Conservation (phyloP, 2,329 filamentous ascomycete species). For the Fusarium nisikadoi region DNA sequence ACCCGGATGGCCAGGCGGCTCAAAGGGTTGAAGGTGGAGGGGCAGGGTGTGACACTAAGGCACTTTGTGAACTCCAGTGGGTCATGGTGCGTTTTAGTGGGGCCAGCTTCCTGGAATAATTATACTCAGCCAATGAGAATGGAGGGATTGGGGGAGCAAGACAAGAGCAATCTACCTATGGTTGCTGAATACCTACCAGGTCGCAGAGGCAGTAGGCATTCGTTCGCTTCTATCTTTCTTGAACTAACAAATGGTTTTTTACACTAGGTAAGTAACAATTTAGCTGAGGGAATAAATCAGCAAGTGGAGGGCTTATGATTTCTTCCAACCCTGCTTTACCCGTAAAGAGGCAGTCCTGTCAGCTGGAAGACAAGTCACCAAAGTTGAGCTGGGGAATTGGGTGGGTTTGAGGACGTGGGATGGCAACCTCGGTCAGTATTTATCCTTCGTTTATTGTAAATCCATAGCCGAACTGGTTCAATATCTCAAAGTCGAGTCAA, state of each 20-base stretch:
- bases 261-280: background rate
- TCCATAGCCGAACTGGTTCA: background rate
- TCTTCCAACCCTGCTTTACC: background rate
- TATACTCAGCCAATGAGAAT: conserved; percentile 20
- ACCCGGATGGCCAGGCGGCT: conserved; percentile 47
- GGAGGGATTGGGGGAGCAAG: conserved; percentile 10
- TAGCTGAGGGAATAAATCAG: background rate
- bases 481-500: background rate
- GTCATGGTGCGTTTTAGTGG: conserved; percentile 10
- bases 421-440: background rate
- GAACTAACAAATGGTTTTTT: background rate
- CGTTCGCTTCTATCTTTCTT: background rate
- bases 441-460: background rate
- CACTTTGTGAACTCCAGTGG: conserved; percentile 31
- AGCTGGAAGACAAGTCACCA: background rate
- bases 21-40: conserved; percentile 35
- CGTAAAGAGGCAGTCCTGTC: background rate
- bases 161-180: background rate
- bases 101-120: background rate
- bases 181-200: background rate
- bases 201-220: background rate
- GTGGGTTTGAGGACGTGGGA: background rate
- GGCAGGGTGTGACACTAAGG: conserved; percentile 24
- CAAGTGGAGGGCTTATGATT: background rate
- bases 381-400: background rate